Evolutionary conservation across 2,329 filamentous ascomycete species (phyloP).

Genomic region (Sphaerostilbella broomeana): DNA sequence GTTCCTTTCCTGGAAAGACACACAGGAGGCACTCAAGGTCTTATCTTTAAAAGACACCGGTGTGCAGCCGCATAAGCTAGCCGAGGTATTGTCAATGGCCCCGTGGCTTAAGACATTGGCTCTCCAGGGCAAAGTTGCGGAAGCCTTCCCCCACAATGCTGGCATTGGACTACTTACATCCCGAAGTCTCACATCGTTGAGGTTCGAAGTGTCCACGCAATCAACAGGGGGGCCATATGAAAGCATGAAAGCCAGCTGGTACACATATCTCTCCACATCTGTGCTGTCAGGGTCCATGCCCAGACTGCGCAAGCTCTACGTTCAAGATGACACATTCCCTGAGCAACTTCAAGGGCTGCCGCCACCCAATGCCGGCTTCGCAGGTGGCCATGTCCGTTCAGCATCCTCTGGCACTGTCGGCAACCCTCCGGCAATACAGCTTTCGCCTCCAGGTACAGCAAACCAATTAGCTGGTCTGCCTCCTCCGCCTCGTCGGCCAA

Average conservation of each 20-base stretch:
- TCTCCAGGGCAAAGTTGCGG: constrained; percentile 44
- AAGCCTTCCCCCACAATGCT: constrained; percentile 42
- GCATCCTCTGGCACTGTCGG: constrained; percentile 26
- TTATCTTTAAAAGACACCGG: constrained; percentile 68
- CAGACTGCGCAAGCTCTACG: constrained; percentile 69
- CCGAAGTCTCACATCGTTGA: constrained; percentile 60
- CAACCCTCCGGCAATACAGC: constrained; percentile 17
- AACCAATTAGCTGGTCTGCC: constrained; percentile 11
- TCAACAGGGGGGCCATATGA: constrained; percentile 51
- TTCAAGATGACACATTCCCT: constrained; percentile 76
- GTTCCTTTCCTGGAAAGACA: constrained; percentile 58
- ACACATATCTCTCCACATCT: constrained; percentile 78
- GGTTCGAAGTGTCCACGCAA: constrained; percentile 72
- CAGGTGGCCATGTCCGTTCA: constrained; percentile 25
- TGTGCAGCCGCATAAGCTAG: constrained; percentile 56
- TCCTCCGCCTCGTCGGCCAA: constrained; percentile 22
- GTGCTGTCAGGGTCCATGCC: constrained; percentile 71
- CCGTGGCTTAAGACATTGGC: constrained; percentile 51
- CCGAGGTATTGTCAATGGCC: constrained; percentile 52
- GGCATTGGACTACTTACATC: constrained; percentile 59
- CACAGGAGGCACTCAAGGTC: constrained; percentile 54
- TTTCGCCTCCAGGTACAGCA: constrained; percentile 21
- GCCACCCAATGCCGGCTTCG: constrained; percentile 46
- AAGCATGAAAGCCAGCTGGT: constrained; percentile 58
- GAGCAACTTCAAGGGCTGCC: constrained; percentile 68